phyloP scores from a whole-genome alignment of 2,329 filamentous ascomycete genomes.

The Aspergillus pseudonomiae region DNA sequence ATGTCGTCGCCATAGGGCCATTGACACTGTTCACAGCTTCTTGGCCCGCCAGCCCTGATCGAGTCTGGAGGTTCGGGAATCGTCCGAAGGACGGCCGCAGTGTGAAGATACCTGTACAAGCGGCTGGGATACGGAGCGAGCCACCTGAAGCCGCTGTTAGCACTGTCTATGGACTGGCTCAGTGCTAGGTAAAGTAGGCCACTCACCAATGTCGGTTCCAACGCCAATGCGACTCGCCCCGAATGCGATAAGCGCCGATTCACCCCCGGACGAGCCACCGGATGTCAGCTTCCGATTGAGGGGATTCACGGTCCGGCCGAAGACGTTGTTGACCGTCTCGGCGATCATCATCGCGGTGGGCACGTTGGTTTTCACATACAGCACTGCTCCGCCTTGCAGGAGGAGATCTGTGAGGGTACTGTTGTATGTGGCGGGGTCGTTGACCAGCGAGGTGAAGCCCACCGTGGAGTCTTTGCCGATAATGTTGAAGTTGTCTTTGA shows the following conservation, averaged over 20 bases:
- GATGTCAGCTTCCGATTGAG: conserved; percentile 37
- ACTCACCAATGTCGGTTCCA: conserved; percentile 43
- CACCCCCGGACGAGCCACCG: conserved; percentile 41
- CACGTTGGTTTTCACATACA: conserved; percentile 46
- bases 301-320: conserved; percentile 45
- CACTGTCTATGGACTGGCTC: background rate
- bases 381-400: conserved; percentile 44
- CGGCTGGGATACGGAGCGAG: conserved; percentile 44
- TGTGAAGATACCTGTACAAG: conserved; percentile 43
- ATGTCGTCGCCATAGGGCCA: conserved; percentile 61
- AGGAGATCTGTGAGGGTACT: conserved; percentile 42
- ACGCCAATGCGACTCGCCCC: conserved; percentile 35
- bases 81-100: conserved; percentile 45
- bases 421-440: conserved; percentile 23
- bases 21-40: conserved; percentile 67
- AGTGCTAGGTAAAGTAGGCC: background rate
- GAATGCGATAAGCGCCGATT: conserved; percentile 39
- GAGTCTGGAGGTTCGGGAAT: conserved; percentile 38
- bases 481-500: conserved; percentile 46
- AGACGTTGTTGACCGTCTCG: conserved; percentile 47
- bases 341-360: conserved; percentile 49
- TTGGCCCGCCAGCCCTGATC: conserved; percentile 65
- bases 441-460: conserved; percentile 23
- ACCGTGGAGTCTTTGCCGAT: conserved; percentile 27
- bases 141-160: conserved; percentile 26